Base-by-base conservation (phyloP, 2,329 filamentous ascomycete genomes). In the Falciphora oryzae region DNA sequence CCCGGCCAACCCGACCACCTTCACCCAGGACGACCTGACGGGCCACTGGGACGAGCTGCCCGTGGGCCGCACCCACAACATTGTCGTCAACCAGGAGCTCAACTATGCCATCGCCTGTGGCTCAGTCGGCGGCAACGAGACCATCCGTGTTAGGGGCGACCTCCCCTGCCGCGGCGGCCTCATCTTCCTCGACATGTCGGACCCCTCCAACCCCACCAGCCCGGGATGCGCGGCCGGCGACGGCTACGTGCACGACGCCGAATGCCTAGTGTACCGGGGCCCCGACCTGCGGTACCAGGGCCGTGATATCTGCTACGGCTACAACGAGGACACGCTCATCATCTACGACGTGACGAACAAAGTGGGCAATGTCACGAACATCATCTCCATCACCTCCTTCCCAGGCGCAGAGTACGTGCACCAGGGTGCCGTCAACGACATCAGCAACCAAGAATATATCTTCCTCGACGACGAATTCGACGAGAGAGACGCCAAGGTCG, bases 161-260 rank as follows among this genome's bases (percentile, higher is more conserved):
- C 73, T 73, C 67, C 69, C 73, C 29, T 86, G 84, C 77, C 75
- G 74, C 28, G 79, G 80, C 14, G 85, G 85, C 10, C 76, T 87
- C 61, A 84, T 85, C 73, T 85, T 85, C 76, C 82, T 87, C 68
- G 82, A 87, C 71, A 76, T 87, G 38, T 77, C 76, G 4, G 79
- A 86, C 67, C 78, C 83, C 13, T 73, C 79, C 8, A 85, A 84
- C 65, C 81, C 84, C 4, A 80, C 75, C 16, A 80, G 76, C 28
- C 80, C 82, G 8, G 85, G 85, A 57, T 87, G 84, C 69, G 81
- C 81, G 8, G 77, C 78, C 27, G 70, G 77, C n/a, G 84, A 86
- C 70, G 84, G 84, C 29, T 62, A 62, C 70, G 83, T 86, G 18
- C 84, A 87, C 71, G 84, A 87, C 68, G 84, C 84, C 2, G 83